A percentile compares a stretch with the other conserved stretches of the same genome.
These are phyloP conservation scores for Cryptosporidium viatorum DNA, from an alignment of 169 alveolate genomes.

Conservation along the genomic window DNA sequence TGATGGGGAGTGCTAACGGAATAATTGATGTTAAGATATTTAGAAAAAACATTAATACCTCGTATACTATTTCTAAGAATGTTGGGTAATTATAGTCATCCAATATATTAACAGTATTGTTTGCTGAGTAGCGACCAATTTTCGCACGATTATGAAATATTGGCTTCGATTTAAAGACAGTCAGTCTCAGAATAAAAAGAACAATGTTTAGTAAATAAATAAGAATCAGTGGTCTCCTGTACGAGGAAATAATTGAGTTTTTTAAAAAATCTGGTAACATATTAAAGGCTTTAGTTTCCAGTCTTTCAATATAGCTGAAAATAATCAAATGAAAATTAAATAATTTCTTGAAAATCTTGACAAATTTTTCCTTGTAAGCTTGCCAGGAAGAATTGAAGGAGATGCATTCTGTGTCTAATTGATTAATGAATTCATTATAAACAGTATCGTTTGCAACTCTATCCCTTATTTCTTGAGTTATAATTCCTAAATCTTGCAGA, in stretches of 20 bases:
- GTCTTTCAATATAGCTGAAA: not conserved
- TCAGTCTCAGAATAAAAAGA: conserved; percentile 13
- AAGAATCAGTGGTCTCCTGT: conserved; percentile 52
- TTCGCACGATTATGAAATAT: conserved; percentile 16
- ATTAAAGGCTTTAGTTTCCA: conserved; percentile 11
- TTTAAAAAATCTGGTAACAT: conserved; percentile 19
- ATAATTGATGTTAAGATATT: conserved; percentile 52
- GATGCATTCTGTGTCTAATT: not conserved
- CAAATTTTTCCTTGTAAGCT: not conserved
- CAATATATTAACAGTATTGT: not conserved
- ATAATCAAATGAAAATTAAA: not conserved
- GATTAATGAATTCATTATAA: conserved; percentile 42
- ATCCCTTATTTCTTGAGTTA: conserved; percentile 30
- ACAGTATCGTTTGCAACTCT: conserved; percentile 17
- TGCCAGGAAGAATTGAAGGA: not conserved
- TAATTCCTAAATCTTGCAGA: not conserved
- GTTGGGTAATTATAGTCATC: conserved; percentile 21
- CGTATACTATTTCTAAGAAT: conserved; percentile 37
- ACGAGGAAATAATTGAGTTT: conserved; percentile 35
- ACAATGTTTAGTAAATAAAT: conserved; percentile 12
- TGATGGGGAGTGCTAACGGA: conserved; percentile 44
- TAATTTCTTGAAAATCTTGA: not conserved
- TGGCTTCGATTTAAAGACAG: conserved; percentile 39
- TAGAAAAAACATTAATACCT: conserved; percentile 29
- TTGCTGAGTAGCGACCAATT: conserved; percentile 1